phyloP scores from a whole-genome alignment of 805 yeast species.

The Yarrowia deformans region DNA sequence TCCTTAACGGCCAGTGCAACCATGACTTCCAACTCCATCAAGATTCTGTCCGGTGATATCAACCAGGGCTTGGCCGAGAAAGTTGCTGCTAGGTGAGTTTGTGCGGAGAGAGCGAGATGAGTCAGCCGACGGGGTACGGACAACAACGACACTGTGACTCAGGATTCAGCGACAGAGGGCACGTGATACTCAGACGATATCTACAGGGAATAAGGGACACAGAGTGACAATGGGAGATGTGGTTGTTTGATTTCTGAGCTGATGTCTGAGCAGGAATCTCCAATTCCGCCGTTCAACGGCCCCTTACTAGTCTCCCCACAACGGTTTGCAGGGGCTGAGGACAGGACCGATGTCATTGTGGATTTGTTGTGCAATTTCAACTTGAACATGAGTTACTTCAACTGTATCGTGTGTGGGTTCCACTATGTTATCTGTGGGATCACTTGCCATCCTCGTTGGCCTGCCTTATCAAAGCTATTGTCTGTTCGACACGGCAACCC shows the following conservation, averaged over 20 bases:
- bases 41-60: conserved; percentile 60
- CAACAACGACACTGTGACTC: background rate
- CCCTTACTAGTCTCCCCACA: too few relatives aligned
- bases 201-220: background rate
- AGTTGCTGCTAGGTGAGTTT: conserved; percentile 61
- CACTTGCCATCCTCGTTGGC: too few relatives aligned
- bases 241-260: too few relatives aligned
- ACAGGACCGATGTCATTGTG: too few relatives aligned
- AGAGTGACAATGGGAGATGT: background rate
- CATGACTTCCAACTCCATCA: conserved; percentile 60
- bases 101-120: background rate
- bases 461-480: too few relatives aligned
- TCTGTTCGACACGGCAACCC: background rate
- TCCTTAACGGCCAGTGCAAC: conserved; percentile 36
- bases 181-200: background rate
- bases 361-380: too few relatives aligned
- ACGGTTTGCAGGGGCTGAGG: too few relatives aligned
- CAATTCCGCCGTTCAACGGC: too few relatives aligned
- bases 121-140: background rate
- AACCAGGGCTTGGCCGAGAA: conserved; percentile 83
- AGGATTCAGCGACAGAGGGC: background rate
- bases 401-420: too few relatives aligned
- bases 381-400: too few relatives aligned
- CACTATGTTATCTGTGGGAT: too few relatives aligned
- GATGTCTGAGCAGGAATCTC: too few relatives aligned